Percentiles rank a stretch among this genome's conserved stretches.
Conservation (phyloP, 257 asterid species). For the Fraxinus quadrangulata region DNA sequence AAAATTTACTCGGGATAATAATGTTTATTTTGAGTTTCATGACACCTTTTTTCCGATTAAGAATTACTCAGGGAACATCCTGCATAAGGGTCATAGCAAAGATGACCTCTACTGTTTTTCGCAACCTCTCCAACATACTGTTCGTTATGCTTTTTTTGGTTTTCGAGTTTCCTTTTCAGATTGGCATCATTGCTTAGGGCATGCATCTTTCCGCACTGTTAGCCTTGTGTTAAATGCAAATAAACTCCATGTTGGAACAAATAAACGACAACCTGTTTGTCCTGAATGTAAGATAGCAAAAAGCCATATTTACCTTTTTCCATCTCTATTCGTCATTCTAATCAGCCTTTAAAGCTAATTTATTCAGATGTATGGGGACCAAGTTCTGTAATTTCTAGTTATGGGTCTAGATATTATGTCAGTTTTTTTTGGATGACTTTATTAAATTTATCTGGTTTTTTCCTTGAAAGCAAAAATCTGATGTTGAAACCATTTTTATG, state of each 20-base stretch:
- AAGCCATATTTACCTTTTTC: not conserved
- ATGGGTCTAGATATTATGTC: no score
- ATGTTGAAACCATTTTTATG: no score
- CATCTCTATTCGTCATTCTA: not conserved
- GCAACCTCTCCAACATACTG: not conserved
- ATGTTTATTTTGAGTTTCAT: conserved; percentile 21
- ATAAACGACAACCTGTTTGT: not conserved
- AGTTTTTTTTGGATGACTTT: no score
- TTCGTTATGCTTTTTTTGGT: not conserved
- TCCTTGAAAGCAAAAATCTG: no score
- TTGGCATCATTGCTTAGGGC: conserved; percentile 11
- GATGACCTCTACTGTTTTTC: not conserved
- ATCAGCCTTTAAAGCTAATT: not conserved
- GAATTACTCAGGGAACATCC: conserved; percentile 7
- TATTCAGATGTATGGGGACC: not conserved
- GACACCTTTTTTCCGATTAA: not conserved
- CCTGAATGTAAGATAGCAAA: not conserved
- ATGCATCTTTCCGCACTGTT: not conserved
- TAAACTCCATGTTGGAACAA: not conserved
- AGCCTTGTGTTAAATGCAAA: not conserved
- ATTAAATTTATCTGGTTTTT: no score
- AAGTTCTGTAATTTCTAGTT: not conserved
- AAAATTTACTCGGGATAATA: not conserved
- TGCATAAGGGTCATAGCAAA: not conserved
- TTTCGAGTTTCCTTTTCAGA: not conserved